A percentile compares a stretch with the other conserved stretches of the same genome.
phyloP scores from a whole-genome alignment of 2,329 filamentous ascomycete species.

The Fusarium sp. region DNA sequence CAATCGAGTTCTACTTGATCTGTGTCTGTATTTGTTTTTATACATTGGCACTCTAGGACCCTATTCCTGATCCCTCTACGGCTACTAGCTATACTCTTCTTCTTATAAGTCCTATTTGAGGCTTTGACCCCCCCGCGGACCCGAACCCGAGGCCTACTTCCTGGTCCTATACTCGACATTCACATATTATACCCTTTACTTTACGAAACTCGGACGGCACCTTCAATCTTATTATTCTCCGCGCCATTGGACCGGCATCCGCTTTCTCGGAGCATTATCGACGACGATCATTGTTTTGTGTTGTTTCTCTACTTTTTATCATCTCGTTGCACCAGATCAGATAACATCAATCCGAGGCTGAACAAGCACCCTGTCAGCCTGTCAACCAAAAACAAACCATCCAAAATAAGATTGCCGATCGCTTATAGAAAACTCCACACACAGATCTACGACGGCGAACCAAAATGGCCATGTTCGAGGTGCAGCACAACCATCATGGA shows the following conservation, averaged over 20 bases:
- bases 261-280: slow-evolving; percentile 21
- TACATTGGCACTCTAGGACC: neutral
- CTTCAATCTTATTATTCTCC: neutral
- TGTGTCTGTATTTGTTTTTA: neutral
- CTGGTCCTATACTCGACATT: slow-evolving; percentile 31
- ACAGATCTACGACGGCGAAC: slow-evolving; percentile 17
- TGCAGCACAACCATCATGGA: slow-evolving; percentile 47
- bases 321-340: neutral
- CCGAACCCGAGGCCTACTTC: slow-evolving; percentile 15
- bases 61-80: too few species aligned
- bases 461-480: slow-evolving; percentile 45
- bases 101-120: slow-evolving; percentile 23
- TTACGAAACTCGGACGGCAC: neutral
- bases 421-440: slow-evolving; percentile 23
- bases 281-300: slow-evolving; percentile 6
- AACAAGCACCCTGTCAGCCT: too few species aligned
- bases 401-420: slow-evolving; percentile 15
- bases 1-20: neutral
- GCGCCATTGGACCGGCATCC: slow-evolving; percentile 14
- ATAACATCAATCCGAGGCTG: too few species aligned
- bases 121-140: slow-evolving; percentile 4
- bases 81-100: slow-evolving; percentile 1
- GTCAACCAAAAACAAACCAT: too few species aligned
- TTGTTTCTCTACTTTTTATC: neutral
- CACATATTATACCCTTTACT: slow-evolving; percentile 9